Conservation (phyloP, 208 protist genomes). For the Angomonas ambiguus region DNA sequence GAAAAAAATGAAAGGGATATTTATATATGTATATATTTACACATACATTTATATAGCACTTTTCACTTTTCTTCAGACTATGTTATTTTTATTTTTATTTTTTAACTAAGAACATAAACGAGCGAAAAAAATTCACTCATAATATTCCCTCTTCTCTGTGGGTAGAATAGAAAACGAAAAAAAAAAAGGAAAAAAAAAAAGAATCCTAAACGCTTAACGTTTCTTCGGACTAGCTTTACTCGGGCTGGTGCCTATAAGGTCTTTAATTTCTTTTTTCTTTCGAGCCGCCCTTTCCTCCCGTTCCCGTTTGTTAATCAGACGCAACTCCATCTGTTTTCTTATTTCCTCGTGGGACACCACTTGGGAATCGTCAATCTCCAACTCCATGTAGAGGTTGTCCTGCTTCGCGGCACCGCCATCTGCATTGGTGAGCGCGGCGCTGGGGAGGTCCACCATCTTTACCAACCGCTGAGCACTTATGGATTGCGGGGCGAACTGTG, state of each 20-base stretch:
- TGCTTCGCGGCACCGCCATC: conserved; percentile 28
- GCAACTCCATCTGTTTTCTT: conserved; percentile 77
- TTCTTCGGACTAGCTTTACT: conserved; percentile 19
- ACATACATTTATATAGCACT: too few relatives aligned
- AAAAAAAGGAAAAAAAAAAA: conserved; percentile 3
- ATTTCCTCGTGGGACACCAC: conserved; percentile 84
- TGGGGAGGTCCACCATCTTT: conserved; percentile 62
- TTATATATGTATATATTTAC: conserved; percentile 19
- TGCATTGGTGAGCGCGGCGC: conserved; percentile 46
- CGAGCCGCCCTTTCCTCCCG: conserved; percentile 72
- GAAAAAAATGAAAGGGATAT: neutral
- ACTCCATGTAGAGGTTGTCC: conserved; percentile 10
- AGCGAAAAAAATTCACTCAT: conserved; percentile 5
- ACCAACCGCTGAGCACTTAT: conserved; percentile 66
- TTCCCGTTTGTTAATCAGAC: conserved; percentile 63
- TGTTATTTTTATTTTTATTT: conserved; percentile 1
- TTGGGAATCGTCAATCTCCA: conserved; percentile 55
- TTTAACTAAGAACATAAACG: neutral
- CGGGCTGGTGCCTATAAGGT: conserved; percentile 11
- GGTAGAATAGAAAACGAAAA: neutral
- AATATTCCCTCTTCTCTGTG: too few relatives aligned
- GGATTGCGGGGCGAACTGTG: conserved; percentile 38
- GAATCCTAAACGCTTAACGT: neutral
- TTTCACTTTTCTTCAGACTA: too few relatives aligned
- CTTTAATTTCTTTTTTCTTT: conserved; percentile 49